Percentiles rank a stretch among this genome's conserved stretches.
Evolutionary conservation across 2,329 filamentous ascomycete genomes (phyloP).

Genomic region (Sporothrix brasiliensis): DNA sequence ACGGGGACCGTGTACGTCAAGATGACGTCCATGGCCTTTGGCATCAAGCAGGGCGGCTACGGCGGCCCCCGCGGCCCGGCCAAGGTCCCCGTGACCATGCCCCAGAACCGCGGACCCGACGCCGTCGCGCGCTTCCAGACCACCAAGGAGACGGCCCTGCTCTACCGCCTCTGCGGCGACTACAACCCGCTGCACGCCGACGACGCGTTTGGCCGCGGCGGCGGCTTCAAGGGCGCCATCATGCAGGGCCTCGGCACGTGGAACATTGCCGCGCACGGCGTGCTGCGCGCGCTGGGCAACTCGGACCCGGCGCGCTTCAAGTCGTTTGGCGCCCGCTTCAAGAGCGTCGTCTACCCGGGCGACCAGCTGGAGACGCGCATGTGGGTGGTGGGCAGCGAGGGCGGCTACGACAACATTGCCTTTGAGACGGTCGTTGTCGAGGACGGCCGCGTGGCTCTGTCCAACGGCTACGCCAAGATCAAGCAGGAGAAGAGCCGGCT

Average conservation of each 20-base stretch:
- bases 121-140: constrained; percentile 46
- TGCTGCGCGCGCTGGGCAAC: constrained; percentile 47
- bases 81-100: constrained; percentile 42
- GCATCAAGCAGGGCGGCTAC: constrained; percentile 52
- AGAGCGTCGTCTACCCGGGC: constrained; percentile 52
- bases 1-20: constrained; percentile 46
- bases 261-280: constrained; percentile 51
- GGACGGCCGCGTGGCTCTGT: constrained; percentile 46
- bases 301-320: constrained; percentile 48
- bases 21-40: constrained; percentile 48
- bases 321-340: constrained; percentile 51
- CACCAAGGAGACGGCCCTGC: constrained; percentile 45
- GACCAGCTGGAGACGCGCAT: constrained; percentile 50
- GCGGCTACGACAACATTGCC: constrained; percentile 43
- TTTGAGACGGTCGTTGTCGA: constrained; percentile 48
- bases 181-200: constrained; percentile 54
- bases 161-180: constrained; percentile 53
- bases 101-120: constrained; percentile 44
- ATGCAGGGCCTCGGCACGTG: constrained; percentile 53
- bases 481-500: constrained; percentile 32
- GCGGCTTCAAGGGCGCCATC: constrained; percentile 52
- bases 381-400: constrained; percentile 45
- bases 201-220: constrained; percentile 47
- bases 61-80: constrained; percentile 47
- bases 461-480: constrained; percentile 38